phyloP scores from a whole-genome alignment of 1,284 basidiomycete species.

The Apiotrichum domesticum region DNA sequence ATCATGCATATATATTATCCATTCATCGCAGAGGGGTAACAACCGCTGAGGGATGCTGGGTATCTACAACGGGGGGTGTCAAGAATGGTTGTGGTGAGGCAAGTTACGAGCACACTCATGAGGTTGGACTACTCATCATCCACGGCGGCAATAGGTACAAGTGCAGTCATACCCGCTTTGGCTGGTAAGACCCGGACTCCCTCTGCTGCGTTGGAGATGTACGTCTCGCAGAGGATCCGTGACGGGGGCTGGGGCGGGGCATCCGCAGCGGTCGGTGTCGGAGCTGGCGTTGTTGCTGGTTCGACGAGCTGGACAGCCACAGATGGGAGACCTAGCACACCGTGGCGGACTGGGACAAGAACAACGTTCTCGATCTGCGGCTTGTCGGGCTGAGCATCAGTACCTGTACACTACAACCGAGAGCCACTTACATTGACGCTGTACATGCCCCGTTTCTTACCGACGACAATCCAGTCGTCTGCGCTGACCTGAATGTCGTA shows the following conservation, averaged over 20 bases:
- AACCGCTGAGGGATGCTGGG: not conserved
- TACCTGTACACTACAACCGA: not conserved
- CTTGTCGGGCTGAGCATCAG: constrained; percentile 11
- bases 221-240: constrained; percentile 38
- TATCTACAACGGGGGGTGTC: too few relatives aligned
- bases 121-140: constrained; percentile 8
- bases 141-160: constrained; percentile 26
- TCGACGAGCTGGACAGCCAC: constrained; percentile 26
- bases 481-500: constrained; percentile 32
- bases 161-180: constrained; percentile 27
- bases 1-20: constrained; percentile 9
- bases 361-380: constrained; percentile 24
- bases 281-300: not conserved
- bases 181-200: constrained; percentile 38
- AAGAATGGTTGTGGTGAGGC: too few relatives aligned
- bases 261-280: not conserved
- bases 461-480: constrained; percentile 40
- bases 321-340: constrained; percentile 31
- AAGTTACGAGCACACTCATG: too few relatives aligned
- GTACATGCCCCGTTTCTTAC: constrained; percentile 38
- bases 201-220: constrained; percentile 41
- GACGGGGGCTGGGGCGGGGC: constrained; percentile 3
- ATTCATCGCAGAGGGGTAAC: too few relatives aligned
- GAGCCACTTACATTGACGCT: constrained; percentile 20
- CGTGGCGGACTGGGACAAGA: constrained; percentile 38